These are phyloP conservation scores for Phytophthora hybrid DNA, from an alignment of 352 stramenopile species.

Conservation along the genomic window DNA sequence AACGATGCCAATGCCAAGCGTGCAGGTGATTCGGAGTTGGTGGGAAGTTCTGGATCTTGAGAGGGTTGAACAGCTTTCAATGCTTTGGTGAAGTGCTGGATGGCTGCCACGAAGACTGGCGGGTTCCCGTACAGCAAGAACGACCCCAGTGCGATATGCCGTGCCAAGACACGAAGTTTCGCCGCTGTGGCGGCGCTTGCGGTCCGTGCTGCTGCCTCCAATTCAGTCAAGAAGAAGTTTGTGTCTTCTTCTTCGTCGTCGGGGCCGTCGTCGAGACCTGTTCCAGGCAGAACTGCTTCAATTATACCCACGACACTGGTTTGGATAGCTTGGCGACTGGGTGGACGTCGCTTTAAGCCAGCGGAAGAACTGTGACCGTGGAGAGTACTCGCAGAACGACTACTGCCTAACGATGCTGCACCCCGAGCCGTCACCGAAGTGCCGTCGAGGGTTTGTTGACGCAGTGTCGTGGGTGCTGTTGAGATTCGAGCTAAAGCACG, in stretches of 20 bases:
- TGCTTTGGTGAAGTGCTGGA: constrained; percentile 51
- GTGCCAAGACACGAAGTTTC: constrained; percentile 46
- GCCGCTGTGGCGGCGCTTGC: constrained; percentile 22
- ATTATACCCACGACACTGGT: constrained; percentile 16
- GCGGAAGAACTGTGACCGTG: background rate
- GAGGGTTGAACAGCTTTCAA: constrained; percentile 40
- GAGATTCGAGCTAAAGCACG: constrained; percentile 50
- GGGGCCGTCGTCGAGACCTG: constrained; percentile 20
- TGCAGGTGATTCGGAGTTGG: constrained; percentile 2
- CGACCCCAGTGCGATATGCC: constrained; percentile 49
- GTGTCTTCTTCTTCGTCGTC: constrained; percentile 52
- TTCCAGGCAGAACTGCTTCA: constrained; percentile 25
- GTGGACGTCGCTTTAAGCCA: constrained; percentile 2
- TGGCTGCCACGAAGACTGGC: constrained; percentile 38
- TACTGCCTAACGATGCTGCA: constrained; percentile 5
- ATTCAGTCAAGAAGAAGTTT: constrained; percentile 82
- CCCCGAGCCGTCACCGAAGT: background rate
- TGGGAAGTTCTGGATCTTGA: background rate
- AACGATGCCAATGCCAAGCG: constrained; percentile 48
- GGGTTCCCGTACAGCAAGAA: constrained; percentile 64
- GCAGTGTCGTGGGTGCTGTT: constrained; percentile 25
- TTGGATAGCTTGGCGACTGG: constrained; percentile 24
- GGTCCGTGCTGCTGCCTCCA: constrained; percentile 53
- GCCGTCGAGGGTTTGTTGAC: constrained; percentile 12
- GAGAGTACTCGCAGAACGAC: constrained; percentile 13